Evolutionary conservation across 2,329 filamentous ascomycete genomes (phyloP).

Genomic region (Claviceps sp.): DNA sequence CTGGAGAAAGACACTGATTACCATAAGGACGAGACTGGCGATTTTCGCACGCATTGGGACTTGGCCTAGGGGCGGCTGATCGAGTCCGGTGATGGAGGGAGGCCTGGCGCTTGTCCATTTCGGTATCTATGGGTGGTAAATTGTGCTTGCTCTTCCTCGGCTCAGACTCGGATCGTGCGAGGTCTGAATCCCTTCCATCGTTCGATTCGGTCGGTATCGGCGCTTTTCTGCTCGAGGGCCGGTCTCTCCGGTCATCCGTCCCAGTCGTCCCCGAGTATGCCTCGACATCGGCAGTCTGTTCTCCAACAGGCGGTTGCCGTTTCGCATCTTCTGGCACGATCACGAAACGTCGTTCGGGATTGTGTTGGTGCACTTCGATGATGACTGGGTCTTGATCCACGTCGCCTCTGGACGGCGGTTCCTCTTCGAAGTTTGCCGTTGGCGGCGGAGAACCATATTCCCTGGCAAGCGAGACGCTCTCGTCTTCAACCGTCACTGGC

Average conservation of each 20-base stretch:
- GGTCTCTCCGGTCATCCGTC: background rate
- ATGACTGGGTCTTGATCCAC: slow-evolving; percentile 57
- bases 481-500: slow-evolving; percentile 56
- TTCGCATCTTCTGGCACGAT: slow-evolving; percentile 29
- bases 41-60: slow-evolving; percentile 20
- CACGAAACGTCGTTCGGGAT: slow-evolving; percentile 53
- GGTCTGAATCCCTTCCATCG: background rate
- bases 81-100: slow-evolving; percentile 21
- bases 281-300: background rate
- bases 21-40: slow-evolving; percentile 15
- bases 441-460: slow-evolving; percentile 34
- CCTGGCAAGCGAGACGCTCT: slow-evolving; percentile 45
- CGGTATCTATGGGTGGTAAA: slow-evolving; percentile 32
- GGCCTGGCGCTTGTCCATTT: slow-evolving; percentile 15
- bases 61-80: slow-evolving; percentile 20
- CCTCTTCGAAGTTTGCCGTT: slow-evolving; percentile 29
- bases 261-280: background rate
- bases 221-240: background rate
- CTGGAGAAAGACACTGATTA: slow-evolving; percentile 27
- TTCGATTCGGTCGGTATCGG: background rate
- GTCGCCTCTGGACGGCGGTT: slow-evolving; percentile 46
- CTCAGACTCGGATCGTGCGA: slow-evolving; percentile 11
- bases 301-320: background rate
- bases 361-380: slow-evolving; percentile 45
- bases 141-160: slow-evolving; percentile 23